These are phyloP conservation scores for Zoysia pacifica DNA, from an alignment of 176 grass and related monocot species.

Conservation along the genomic window DNA sequence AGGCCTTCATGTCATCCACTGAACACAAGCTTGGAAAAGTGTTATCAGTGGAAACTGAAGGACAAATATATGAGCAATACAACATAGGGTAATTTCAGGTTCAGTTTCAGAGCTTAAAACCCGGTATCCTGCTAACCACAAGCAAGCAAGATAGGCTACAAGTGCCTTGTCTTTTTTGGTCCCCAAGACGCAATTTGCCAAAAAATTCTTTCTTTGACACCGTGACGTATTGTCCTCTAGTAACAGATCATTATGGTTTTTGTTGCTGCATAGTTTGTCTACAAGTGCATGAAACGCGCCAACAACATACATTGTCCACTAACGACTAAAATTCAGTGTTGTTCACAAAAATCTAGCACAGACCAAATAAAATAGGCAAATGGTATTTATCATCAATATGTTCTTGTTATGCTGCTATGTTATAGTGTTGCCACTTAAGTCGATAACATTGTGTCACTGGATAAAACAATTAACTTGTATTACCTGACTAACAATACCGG, in stretches of 20 bases:
- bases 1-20: not conserved
- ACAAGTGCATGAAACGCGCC: not conserved
- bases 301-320: not conserved
- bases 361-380: too few relatives aligned
- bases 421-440: not conserved
- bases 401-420: not conserved
- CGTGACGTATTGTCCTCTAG: not conserved
- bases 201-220: not conserved
- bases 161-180: constrained; percentile 12
- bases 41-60: not conserved
- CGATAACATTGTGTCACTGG: not conserved
- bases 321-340: not conserved
- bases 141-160: not conserved
- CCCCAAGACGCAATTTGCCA: not conserved
- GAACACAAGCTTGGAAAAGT: not conserved
- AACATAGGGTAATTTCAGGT: not conserved
- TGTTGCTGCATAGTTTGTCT: not conserved
- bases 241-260: not conserved
- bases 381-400: not conserved
- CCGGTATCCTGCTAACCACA: not conserved
- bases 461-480: not conserved
- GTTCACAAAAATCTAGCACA: not conserved
- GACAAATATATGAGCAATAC: not conserved
- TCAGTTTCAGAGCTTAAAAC: not conserved
- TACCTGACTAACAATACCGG: constrained; percentile 84